phyloP scores from a whole-genome alignment of 768 basidiomycete species.

The Hericium rajendrae region DNA sequence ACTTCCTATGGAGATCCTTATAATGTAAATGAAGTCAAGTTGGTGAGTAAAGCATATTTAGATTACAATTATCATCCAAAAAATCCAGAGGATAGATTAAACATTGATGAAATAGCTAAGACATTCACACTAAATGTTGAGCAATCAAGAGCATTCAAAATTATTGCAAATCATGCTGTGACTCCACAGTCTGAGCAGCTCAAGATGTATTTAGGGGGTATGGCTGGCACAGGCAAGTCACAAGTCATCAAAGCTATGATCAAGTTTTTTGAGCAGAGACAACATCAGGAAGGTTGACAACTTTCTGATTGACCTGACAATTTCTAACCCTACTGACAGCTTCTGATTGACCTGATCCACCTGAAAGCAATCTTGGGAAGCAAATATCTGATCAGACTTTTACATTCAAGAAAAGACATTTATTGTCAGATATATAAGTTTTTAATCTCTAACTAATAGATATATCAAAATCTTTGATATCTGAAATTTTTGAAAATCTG shows the following conservation, averaged over 20 bases:
- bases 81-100: not conserved
- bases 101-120: not conserved
- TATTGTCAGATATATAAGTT: too few relatives aligned
- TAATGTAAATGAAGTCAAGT: not conserved
- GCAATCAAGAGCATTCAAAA: conserved; percentile 13
- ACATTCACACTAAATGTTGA: conserved; percentile 10
- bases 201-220: conserved; percentile 17
- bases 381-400: too few relatives aligned
- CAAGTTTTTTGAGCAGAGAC: conserved; percentile 3
- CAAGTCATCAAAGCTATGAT: conserved; percentile 12
- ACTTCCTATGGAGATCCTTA: not conserved
- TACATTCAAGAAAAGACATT: too few relatives aligned
- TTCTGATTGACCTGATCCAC: too few relatives aligned
- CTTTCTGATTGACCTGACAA: too few relatives aligned
- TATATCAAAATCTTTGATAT: too few relatives aligned
- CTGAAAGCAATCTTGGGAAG: too few relatives aligned
- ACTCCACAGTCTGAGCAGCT: conserved; percentile 2
- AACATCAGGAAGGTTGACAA: too few relatives aligned
- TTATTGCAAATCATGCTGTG: conserved; percentile 11
- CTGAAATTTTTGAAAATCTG: too few relatives aligned
- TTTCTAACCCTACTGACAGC: too few relatives aligned
- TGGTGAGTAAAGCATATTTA: not conserved
- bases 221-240: conserved; percentile 18
- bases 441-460: too few relatives aligned
- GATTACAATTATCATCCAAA: not conserved